Percentiles rank a stretch among this genome's conserved stretches.
Evolutionary conservation across 1,284 basidiomycete genomes (phyloP).

Genomic region (Irpex rosettiformis): DNA sequence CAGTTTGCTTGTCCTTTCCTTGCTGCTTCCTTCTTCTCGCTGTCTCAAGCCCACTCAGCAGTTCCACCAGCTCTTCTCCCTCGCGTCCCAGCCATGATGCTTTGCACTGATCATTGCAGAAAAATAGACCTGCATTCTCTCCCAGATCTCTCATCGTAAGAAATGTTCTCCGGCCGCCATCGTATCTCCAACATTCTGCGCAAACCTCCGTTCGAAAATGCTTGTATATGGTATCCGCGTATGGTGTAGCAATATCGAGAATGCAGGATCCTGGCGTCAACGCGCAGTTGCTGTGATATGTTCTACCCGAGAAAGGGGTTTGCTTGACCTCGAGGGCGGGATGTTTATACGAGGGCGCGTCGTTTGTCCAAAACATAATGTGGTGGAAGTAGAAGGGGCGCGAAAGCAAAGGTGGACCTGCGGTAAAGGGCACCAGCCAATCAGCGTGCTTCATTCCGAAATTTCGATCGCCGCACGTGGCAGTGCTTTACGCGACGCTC

Average conservation of each 20-base stretch:
- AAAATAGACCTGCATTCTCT: constrained; percentile 43
- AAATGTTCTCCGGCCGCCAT: constrained; percentile 36
- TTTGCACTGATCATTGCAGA: constrained; percentile 49
- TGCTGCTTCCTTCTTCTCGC: constrained; percentile 29
- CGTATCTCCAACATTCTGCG: constrained; percentile 57
- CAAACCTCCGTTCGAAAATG: constrained; percentile 62
- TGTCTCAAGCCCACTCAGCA: constrained; percentile 30
- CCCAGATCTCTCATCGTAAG: constrained; percentile 26
- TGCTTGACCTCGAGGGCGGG: not conserved
- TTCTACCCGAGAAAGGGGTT: constrained; percentile 22
- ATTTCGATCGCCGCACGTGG: not conserved
- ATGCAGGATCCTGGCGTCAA: constrained; percentile 17
- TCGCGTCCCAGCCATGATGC: constrained; percentile 37
- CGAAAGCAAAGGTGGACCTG: not conserved
- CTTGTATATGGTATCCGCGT: constrained; percentile 30
- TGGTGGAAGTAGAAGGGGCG: not conserved
- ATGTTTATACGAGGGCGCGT: not conserved
- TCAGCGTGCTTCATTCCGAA: not conserved
- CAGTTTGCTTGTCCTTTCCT: constrained; percentile 19
- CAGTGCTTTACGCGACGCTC: not conserved
- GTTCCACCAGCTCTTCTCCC: constrained; percentile 29
- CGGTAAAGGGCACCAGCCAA: not conserved
- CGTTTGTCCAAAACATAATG: not conserved
- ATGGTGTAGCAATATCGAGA: constrained; percentile 24
- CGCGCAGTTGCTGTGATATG: constrained; percentile 24